Base-by-base conservation (phyloP, 352 stramenopile species). In the Saprolegnia parasitica region DNA sequence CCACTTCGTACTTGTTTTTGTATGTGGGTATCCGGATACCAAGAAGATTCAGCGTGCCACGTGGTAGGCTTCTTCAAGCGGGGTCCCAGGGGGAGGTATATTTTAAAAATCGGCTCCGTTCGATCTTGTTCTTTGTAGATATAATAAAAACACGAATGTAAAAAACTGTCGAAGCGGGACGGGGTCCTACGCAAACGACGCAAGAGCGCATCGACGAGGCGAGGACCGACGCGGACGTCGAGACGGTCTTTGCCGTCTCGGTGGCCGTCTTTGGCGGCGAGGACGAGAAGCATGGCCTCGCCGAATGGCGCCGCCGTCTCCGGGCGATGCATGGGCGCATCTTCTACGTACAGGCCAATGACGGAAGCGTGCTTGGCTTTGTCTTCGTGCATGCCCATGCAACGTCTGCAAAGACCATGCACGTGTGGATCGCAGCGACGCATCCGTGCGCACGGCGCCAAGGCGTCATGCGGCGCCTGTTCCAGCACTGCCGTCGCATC, bases 341-440 rank as follows among this genome's bases (percentile, higher is more conserved):
- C 20, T 60, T 26, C 35, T 60, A 26, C 20, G 52, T 60, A 3
- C 11, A 4, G 10, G 3, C 13, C 1, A 11, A 24, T 11, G 52
- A 60, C 20, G 24, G 35, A 2, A n/a, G 13, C 4, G 35, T 60
- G 16, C 24, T 60, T 18, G 52, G 52, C 24, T 60, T 60, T 24
- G 52, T 60, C n/a, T 60, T 60, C 11, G 52, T 60, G 35, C 52
- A 60, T 24, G 52, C 11, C 35, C 52, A 60, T 24, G 52, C 52
- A 24, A 60, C 52, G 52, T 20, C 13, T 15, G 13, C 35, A 60
- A 60, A 60, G 35, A 60, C 52, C 11, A 60, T n/a, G 35, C 52
- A 60, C 52, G 20, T 60, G 11, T 60, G 52, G 52, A 60, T 60
- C 52, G 52, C 52, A 11, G 52, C 11, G 13, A 60, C 52, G 35